phyloP scores from a whole-genome alignment of 169 alveolate species.

The Perkinsus olseni region DNA sequence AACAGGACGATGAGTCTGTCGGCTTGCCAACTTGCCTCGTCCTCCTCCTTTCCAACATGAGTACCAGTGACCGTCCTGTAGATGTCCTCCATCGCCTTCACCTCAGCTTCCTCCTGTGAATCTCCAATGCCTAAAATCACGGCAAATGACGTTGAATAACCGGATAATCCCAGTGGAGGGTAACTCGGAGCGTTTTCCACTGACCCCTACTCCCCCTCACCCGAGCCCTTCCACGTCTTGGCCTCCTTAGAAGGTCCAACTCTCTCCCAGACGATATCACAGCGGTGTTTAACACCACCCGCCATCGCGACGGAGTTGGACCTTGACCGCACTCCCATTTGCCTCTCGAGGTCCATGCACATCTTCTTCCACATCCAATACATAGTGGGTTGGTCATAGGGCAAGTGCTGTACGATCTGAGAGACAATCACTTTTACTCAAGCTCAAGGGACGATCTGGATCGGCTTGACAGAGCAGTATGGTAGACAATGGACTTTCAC shows the following conservation, averaged over 20 bases:
- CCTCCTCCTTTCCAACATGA: background rate
- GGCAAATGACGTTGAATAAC: too few species aligned
- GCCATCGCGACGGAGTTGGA: background rate
- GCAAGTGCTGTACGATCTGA: background rate
- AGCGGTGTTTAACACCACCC: background rate
- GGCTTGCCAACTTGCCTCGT: background rate
- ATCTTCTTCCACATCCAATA: background rate
- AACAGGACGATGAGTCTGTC: too few species aligned
- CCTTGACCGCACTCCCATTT: background rate
- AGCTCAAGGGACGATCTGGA: too few species aligned
- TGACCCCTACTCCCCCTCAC: background rate
- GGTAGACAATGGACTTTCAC: too few species aligned
- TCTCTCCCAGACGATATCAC: background rate
- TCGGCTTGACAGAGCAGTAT: too few species aligned
- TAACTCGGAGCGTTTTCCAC: background rate
- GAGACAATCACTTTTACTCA: too few species aligned
- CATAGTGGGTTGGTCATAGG: background rate
- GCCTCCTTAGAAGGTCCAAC: background rate
- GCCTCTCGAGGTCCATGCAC: background rate
- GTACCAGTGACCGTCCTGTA: background rate
- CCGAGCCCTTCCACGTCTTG: background rate
- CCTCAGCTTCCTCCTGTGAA: background rate
- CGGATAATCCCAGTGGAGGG: too few species aligned
- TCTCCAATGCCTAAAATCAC: background rate
- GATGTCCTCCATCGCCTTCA: background rate